Base-by-base conservation (phyloP, 768 basidiomycete genomes). In the Pholiota microspora region DNA sequence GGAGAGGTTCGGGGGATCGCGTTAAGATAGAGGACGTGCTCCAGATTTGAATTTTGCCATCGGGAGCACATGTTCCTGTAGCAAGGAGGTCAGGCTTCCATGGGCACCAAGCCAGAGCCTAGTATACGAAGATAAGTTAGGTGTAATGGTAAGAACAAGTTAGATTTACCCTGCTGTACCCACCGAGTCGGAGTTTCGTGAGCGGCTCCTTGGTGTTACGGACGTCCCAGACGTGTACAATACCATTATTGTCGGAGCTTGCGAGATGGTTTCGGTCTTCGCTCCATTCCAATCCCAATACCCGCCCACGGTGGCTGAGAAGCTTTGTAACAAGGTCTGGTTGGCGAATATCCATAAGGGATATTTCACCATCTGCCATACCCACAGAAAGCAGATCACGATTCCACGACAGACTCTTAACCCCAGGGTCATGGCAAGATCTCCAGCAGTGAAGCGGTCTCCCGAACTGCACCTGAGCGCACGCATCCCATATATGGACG, bases 31-130 rank as follows among this genome's bases (percentile, higher is more conserved):
- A 59, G 15, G 59, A 73, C 47, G 75, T 65, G 63, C 74, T 78
- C 81, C 80, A 83, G 57, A 83, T 69, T 40, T 76, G 77, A 44
- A 82, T 72, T 25, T 73, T 77, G 71, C 69, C 70, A 56, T 69
- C 68, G 9, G 71, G 66, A 2, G 64, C 64, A 32, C 48, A 75
- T 23, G 83, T 89, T 0, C 92, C 92, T 1, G 87, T 84, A 0
- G 92, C 91, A 46, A 94, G 79, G 3, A 93, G 74, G 8, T 85
- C 84, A 0, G 83, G 77, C 64, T 89, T 84, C 93, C 93, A 94
- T 0, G 91, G 88, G 60, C 88, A 92, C 88, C 92, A 95, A 0
- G 89, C 85, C 47, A 95, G 74, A 0, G 91, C 89, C 88, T 89
- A 59, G 34, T 40, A n/a, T 25, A 40, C 9, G 21, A 15, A 12